Base-by-base conservation (phyloP, 2,329 filamentous ascomycete genomes). In the Arthroderma sp. region DNA sequence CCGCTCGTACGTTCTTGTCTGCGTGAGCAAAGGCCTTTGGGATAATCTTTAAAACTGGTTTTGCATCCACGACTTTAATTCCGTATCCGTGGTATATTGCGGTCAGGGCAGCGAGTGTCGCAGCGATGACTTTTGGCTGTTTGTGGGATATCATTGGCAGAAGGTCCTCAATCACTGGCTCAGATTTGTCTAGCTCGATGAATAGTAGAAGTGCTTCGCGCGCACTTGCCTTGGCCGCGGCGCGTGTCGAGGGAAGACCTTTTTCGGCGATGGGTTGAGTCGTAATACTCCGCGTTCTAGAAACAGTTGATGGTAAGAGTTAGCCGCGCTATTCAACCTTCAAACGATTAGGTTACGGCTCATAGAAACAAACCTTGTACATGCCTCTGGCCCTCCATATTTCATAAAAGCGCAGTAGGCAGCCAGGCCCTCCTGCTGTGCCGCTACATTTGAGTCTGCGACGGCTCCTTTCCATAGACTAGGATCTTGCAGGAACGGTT, bases 1-100 rank as follows among this genome's bases (percentile, higher is more conserved):
- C 91, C 3, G 88, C 87, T 64, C 91, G 82, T 10, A 98, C 86
- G 61, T 96, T 96, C 67, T 98, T 98, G 72, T 98, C 91, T 30
- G 91, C 89, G 61, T 96, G 91, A 15, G 86, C 86, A 59, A 95
- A 98, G 1, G 82, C 82, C 60, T 94, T 94, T 3, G 91, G 87
- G 2, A 98, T 71, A 7, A 77, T 69, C 61, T 96, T 96, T 48
- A 96, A 74, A 15, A 93, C 80, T 1, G 86, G 82, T 61, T 98
- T 95, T 3, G 93, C 86, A 58, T 98, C 91, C 41, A 91, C 82
- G 11, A 86, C 79, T 66, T 94, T 94, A 70, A 87, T 93, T 46
- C 93, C 91, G 62, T 88, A 98, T 58, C 86, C 91, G 64, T 95
- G 87, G 59, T 85, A 91, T 48, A 96, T 86, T 40, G 81, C 74